Evolutionary conservation across 2,329 filamentous ascomycete genomes (phyloP), one percentile per base, ranked within the genome.

Genomic region (Penicillium decumbens): DNA sequence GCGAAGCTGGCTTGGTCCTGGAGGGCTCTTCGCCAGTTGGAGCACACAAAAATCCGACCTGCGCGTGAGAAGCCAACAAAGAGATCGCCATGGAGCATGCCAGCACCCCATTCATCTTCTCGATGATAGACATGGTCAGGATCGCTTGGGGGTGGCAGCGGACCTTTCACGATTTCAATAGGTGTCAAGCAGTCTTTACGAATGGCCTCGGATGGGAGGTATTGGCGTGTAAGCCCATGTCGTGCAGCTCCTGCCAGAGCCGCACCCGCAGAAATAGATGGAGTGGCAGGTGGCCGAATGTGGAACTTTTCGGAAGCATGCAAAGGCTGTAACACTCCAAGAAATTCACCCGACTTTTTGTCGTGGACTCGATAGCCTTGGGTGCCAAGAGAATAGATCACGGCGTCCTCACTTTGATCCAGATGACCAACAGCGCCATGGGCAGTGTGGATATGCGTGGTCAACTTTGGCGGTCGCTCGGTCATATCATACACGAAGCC

Each of bases 101-200:
- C 74, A 2, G 75, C 73, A 15, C 75, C 75, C 74, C 74, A 77
- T 54, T 76, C 73, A 41, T 77, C 71, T 4, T 72, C 67, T 1
- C 63, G 60, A 28, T 67, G 53, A n/a, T 62, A 50, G 2, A 65
- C 51, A 40, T 65, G 60, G 2, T 58, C 54, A 12, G 57, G 51
- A 9, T 64, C 60, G 8, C 37, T 43, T 4, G 60, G 60, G 3
- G 51, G 44, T 13, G 60, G 55, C 4, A 66, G 60, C 6, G 62
- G 61, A 3, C 66, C 67, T n/a, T 55, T 53, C 0, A 38, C 29
- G 2, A 70, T 15, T 4, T 60, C n/a, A 20, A 70, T 59, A 2
- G 65, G 64, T 2, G 57, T 52, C 18, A 71, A 41, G 8, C 56
- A 55, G 41, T 65, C 61, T 30, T 54, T 64, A 18, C 56, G 54